These are phyloP conservation scores for Cicer chorassanicum DNA, from an alignment of 306 rosid genomes.

Conservation along the genomic window DNA sequence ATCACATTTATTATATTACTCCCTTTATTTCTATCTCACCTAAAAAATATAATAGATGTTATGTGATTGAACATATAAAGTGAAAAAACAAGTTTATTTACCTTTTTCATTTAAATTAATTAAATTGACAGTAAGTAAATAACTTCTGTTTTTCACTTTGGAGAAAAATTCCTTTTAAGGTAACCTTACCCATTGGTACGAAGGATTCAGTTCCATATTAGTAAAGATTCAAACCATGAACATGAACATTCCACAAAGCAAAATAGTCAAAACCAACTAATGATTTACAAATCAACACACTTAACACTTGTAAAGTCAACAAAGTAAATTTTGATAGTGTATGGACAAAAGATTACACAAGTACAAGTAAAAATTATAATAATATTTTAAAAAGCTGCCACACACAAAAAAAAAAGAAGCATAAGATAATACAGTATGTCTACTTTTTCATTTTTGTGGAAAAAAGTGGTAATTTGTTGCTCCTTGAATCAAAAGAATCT, in stretches of 20 bases:
- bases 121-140: neutral
- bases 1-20: too few species aligned
- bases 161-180: neutral
- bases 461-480: slow-evolving; percentile 28
- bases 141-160: neutral
- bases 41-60: too few species aligned
- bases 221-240: slow-evolving; percentile 33
- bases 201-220: neutral
- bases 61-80: neutral
- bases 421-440: neutral
- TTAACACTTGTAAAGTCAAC: slow-evolving; percentile 34
- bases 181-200: neutral
- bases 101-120: neutral
- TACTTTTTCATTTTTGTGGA: neutral
- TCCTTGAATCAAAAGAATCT: slow-evolving; percentile 53
- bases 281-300: slow-evolving; percentile 46
- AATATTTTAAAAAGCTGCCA: slow-evolving; percentile 48
- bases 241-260: slow-evolving; percentile 31
- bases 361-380: slow-evolving; percentile 45
- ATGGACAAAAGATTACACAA: slow-evolving; percentile 45
- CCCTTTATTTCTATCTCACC: too few species aligned
- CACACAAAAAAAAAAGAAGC: slow-evolving; percentile 30
- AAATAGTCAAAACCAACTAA: slow-evolving; percentile 44
- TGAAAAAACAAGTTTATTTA: neutral
- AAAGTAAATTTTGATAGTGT: slow-evolving; percentile 22